Evolutionary conservation across 2,329 filamentous ascomycete genomes (phyloP), one percentile per base, ranked within the genome.

Genomic region (Stromatinia cepivora): DNA sequence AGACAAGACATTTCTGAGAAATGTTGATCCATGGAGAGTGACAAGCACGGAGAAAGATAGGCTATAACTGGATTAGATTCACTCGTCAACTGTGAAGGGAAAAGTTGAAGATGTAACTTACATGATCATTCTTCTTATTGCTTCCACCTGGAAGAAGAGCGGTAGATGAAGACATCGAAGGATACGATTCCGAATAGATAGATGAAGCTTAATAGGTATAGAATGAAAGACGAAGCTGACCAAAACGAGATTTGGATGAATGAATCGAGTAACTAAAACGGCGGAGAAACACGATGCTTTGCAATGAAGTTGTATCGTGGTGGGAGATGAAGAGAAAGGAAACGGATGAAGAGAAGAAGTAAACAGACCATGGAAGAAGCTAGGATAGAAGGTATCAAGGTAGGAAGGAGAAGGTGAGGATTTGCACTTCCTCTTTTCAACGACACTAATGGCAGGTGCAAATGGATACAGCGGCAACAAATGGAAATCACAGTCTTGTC

Each of bases 21-120:
- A 80, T 73, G 31, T 31, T 67, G 50, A 63, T 45, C 77, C 77
- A 79, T 72, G 78, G 77, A 20, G 77, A 78, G 68, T 79, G 77
- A 71, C 77, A 79, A 64, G 77, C 74, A 34, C 77, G 76, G 48
- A 78, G 73, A 59, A 78, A 79, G 74, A 79, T 78, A 48, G 78
- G 73, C 72, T 78, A 53, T 10, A 39, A 46, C 7, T 46, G 48
- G 34, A 36, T 34, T 34, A 45, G 58, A 13, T n/a, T 36, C 3
- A 11, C 2, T 22, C 5, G 13, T 15, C 17, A 6, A 52, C 4
- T 39, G 17, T 6, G 34, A 28, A 13, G 42, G 31, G 22, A 28
- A 42, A 22, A 1, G 22, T 46, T 45, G 4, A 4, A 4, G 58
- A 69, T 25, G 25, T 22, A 13, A 70, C 74, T 45, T 74, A 76